phyloP scores from a whole-genome alignment of 352 stramenopile species.

The Globisporangium okanoganense region DNA sequence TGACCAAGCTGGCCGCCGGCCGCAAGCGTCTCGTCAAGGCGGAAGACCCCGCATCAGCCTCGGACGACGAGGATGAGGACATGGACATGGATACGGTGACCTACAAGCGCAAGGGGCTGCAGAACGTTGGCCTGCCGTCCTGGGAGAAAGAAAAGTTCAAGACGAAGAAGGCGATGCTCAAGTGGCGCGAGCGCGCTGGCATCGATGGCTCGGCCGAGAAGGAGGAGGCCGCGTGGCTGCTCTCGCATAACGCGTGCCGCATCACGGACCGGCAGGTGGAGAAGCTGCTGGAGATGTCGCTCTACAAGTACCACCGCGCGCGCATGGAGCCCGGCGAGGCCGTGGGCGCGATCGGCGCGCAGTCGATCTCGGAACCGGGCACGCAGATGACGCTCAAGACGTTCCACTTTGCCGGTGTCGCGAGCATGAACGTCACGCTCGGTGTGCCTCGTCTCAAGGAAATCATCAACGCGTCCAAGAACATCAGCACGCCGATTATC shows the following conservation, averaged over 20 bases:
- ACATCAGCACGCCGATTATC: conserved; percentile 99
- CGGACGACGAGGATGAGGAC: conserved; percentile 37
- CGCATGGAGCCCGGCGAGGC: conserved; percentile 95
- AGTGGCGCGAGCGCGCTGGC: conserved; percentile 54
- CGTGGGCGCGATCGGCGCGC: conserved; percentile 95
- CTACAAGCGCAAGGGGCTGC: conserved; percentile 66
- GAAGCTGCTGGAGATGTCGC: conserved; percentile 66
- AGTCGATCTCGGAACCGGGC: conserved; percentile 96
- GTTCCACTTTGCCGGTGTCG: conserved; percentile 99
- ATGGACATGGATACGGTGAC: conserved; percentile 38
- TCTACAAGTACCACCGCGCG: conserved; percentile 86
- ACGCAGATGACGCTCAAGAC: conserved; percentile 98
- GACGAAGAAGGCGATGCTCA: conserved; percentile 31
- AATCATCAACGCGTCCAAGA: conserved; percentile 96
- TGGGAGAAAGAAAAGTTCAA: conserved; percentile 65
- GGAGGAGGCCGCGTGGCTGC: conserved; percentile 71
- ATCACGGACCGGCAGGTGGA: conserved; percentile 82
- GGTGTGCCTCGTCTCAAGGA: conserved; percentile 98
- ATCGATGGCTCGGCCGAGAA: conserved; percentile 52
- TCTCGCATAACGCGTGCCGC: conserved; percentile 91
- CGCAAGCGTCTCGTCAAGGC: conserved; percentile 54
- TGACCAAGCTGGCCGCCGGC: conserved; percentile 30
- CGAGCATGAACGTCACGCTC: conserved; percentile 99
- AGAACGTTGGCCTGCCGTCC: conserved; percentile 50
- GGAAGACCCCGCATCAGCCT: conserved; percentile 16